Evolutionary conservation across 2,329 filamentous ascomycete species (phyloP).

Genomic region (Fusarium dlaminii): DNA sequence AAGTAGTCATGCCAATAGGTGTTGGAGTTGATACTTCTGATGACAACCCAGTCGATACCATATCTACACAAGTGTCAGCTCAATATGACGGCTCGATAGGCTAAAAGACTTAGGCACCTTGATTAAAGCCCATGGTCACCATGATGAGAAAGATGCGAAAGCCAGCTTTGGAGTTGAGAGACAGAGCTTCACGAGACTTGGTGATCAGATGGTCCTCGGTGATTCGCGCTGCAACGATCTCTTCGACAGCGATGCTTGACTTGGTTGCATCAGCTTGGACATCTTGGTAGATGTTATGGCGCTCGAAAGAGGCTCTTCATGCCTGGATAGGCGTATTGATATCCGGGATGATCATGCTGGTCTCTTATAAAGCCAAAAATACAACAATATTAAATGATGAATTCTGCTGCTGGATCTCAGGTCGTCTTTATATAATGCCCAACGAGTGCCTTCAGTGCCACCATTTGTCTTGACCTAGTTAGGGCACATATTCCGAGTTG

Average conservation of each 20-base stretch:
- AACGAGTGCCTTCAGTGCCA: background rate
- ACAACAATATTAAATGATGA: accelerated
- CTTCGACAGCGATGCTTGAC: conserved; percentile 31
- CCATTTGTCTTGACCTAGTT: too few species aligned
- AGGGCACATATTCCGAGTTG: too few species aligned
- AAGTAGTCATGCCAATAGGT: conserved; percentile 36
- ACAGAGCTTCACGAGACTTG: conserved; percentile 27
- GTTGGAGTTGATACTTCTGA: conserved; percentile 38
- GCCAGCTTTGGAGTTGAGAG: conserved; percentile 28
- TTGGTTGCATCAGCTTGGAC: conserved; percentile 31
- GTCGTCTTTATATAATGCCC: background rate
- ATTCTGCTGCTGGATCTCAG: background rate
- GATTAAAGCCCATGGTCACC: conserved; percentile 24
- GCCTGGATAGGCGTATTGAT: background rate
- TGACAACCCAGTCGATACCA: conserved; percentile 39
- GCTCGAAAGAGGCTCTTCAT: conserved; percentile 4
- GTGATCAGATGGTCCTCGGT: conserved; percentile 34
- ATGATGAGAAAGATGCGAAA: conserved; percentile 33
- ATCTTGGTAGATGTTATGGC: conserved; percentile 26
- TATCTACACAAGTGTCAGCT: conserved; percentile 2
- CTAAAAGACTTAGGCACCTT: too few species aligned
- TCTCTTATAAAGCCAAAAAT: background rate
- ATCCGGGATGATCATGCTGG: too few species aligned
- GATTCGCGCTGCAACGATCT: conserved; percentile 34
- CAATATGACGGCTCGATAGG: too few species aligned